Conservation (phyloP, 2,329 filamentous ascomycete genomes). For the Cladosporium austrohemisphaericum region DNA sequence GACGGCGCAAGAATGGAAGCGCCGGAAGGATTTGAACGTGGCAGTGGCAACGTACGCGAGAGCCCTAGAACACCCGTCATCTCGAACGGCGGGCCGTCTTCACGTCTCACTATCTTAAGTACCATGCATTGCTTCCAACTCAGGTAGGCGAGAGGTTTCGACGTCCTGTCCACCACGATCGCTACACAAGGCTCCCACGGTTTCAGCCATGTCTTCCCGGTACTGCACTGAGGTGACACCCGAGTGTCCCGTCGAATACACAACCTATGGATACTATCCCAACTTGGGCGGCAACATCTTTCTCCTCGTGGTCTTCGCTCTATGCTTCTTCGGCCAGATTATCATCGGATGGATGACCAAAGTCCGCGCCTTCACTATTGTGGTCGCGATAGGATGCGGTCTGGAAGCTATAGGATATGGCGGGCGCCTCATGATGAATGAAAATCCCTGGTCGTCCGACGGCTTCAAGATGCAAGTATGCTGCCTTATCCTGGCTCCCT, state of each 20-base stretch:
- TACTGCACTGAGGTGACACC: constrained; percentile 29
- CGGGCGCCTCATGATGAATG: constrained; percentile 51
- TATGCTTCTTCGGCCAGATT: constrained; percentile 35
- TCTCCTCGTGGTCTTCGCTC: constrained; percentile 36
- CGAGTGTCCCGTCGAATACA: constrained; percentile 35
- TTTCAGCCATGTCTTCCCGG: constrained; percentile 17
- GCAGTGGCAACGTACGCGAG: constrained; percentile 7
- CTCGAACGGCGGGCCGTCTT: neutral
- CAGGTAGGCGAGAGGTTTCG: constrained; percentile 6
- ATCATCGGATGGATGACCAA: constrained; percentile 34
- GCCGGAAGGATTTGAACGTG: too few relatives aligned
- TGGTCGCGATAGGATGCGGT: constrained; percentile 38
- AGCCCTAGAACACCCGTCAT: constrained; percentile 1
- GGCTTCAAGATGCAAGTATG: constrained; percentile 51
- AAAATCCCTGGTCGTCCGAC: constrained; percentile 47
- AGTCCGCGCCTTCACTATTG: constrained; percentile 40
- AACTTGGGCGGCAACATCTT: constrained; percentile 37
- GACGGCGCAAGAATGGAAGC: constrained; percentile 1
- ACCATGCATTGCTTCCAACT: neutral
- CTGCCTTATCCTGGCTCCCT: constrained; percentile 52
- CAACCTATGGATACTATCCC: constrained; percentile 41
- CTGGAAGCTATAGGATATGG: constrained; percentile 53
- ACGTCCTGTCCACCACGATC: neutral
- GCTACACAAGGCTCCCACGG: neutral
- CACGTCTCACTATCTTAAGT: neutral